Evolutionary conservation across 805 yeast genomes (phyloP).

Genomic region (Isabelozyma pseudorhagii): DNA sequence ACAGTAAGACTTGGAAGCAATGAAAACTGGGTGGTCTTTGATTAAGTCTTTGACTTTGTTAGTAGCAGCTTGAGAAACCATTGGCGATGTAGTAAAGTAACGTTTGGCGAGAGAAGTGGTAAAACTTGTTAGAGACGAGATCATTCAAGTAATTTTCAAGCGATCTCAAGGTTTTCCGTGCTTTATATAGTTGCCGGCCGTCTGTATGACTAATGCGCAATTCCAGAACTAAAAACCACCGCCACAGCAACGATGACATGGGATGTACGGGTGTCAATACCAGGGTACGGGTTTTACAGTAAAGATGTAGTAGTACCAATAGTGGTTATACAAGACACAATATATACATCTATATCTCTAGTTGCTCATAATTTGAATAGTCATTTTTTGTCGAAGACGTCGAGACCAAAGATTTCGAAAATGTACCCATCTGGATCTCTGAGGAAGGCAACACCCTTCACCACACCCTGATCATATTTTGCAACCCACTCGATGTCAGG

Average conservation of each 20-base stretch:
- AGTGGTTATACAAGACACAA: no score
- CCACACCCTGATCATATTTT: conserved; percentile 52
- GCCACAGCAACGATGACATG: no score
- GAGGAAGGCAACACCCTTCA: conserved; percentile 66
- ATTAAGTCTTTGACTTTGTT: conserved; percentile 63
- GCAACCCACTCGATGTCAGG: conserved; percentile 53
- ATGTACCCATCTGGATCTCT: conserved; percentile 90
- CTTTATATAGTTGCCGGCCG: no score
- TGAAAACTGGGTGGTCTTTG: conserved; percentile 62
- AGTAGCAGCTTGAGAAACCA: conserved; percentile 59
- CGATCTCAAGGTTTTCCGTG: no score
- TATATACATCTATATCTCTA: neutral
- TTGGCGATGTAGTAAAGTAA: conserved; percentile 11
- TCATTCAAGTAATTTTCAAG: neutral
- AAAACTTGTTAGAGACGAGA: neutral
- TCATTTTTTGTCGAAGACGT: conserved; percentile 9
- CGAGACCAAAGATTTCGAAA: conserved; percentile 63
- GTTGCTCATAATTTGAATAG: neutral
- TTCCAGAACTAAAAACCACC: no score
- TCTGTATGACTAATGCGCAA: no score
- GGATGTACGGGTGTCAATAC: no score
- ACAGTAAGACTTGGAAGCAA: conserved; percentile 67
- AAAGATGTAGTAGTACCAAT: no score
- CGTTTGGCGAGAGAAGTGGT: neutral
- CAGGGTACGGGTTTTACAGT: no score